These are phyloP conservation scores for Ochromonadaceae sp. DNA, from an alignment of 352 stramenopile genomes.

Conservation along the genomic window DNA sequence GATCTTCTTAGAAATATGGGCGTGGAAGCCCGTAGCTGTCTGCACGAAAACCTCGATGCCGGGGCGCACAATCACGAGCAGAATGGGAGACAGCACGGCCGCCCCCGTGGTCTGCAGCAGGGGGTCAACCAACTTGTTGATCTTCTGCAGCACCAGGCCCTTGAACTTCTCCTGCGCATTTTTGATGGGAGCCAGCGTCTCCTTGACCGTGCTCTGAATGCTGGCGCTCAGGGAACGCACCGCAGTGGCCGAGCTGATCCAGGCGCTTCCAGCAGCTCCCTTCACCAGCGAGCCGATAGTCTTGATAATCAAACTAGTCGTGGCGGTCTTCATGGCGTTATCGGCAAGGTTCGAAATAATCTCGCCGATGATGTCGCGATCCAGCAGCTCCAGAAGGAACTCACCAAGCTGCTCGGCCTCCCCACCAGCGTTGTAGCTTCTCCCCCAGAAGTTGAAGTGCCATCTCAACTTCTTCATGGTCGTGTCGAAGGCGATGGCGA, in stretches of 20 bases:
- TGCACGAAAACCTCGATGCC: background rate
- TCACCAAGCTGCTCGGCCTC: constrained; percentile 10
- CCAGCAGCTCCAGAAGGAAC: background rate
- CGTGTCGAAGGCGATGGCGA: background rate
- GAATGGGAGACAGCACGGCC: background rate
- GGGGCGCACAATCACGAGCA: background rate
- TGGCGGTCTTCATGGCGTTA: too few species aligned
- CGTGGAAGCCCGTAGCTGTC: background rate
- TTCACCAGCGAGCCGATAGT: background rate
- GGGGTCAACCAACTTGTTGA: background rate
- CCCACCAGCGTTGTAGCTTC: background rate
- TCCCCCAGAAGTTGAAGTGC: background rate
- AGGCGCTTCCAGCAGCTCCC: background rate
- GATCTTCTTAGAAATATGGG: background rate
- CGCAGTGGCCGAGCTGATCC: background rate
- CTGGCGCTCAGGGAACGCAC: background rate
- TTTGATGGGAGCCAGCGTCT: background rate
- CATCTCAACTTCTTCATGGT: background rate
- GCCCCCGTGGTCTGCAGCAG: background rate
- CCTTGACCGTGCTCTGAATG: background rate
- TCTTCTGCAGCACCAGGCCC: background rate
- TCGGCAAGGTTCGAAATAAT: too few species aligned
- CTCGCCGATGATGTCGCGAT: constrained; percentile 7
- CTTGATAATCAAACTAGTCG: too few species aligned
- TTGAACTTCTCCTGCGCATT: constrained; percentile 9